Evolutionary conservation across 495 filamentous ascomycete species (phyloP), one percentile per base, ranked within the genome.

Genomic region (Cenococcum geophilum): DNA sequence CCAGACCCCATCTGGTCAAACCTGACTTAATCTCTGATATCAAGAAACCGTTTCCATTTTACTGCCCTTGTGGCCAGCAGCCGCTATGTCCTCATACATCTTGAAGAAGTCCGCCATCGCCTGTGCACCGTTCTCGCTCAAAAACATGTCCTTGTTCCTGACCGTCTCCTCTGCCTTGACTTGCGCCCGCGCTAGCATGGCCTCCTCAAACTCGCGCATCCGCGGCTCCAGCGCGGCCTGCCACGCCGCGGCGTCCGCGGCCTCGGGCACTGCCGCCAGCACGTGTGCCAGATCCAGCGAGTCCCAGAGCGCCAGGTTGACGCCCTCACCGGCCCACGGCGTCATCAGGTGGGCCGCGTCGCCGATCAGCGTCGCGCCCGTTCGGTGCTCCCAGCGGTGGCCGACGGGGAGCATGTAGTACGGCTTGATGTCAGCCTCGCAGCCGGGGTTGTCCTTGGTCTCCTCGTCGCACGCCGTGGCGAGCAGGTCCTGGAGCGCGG

Each of bases 391-490:
- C 67, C 67, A 70, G 1, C 16, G 25, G 23, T 42, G 34, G 1
- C 61, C 67, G n/a, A 70, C 54, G 16, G 67, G 67, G 9, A 70
- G 50, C 20, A 61, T 63, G 61, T 70, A 70, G 0, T 68, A 37
- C 16, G 55, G 58, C 20, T 43, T 49, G 0, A 62, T 60, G 16
- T 68, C 65, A 10, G 49, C 5, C 1, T 18, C 0, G 10, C 21
- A 18, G 12, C 42, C 42, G 5, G 49, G 51, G 34, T 60, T 61
- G 40, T 60, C 61, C 4, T 14, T 60, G 40, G 57, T 34, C 59
- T 68, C 71, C 22, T 74, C 72, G 34, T 76, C 74, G 60, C 73
- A 79, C 25, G 74, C 74, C 6, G 70, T 67, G 10, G 62, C 50
- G 6, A 80, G 61, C 16, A 79, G 63, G 4, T 79, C 67, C 61